A percentile compares a stretch with the other conserved stretches of the same genome.
These are phyloP conservation scores for Helianthus tuberosus DNA, from an alignment of 129 eudicot genomes.

Conservation along the genomic window DNA sequence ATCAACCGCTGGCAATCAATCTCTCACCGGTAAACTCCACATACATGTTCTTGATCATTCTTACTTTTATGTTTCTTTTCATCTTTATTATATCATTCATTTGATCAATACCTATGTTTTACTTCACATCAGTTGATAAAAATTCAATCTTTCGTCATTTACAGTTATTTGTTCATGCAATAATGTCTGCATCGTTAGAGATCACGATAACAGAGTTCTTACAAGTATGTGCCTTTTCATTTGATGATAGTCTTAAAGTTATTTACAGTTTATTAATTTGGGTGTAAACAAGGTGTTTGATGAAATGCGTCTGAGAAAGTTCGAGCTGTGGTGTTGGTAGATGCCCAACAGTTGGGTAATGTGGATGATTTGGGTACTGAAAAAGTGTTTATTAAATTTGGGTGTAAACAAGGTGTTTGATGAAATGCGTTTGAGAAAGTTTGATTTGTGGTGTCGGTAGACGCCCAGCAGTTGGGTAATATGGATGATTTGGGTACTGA, in stretches of 20 bases:
- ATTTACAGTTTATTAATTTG: neutral
- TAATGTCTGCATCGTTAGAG: constrained; percentile 51
- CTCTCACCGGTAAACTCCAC: neutral
- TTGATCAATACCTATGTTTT: neutral
- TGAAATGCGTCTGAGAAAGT: constrained; percentile 32
- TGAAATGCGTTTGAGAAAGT: constrained; percentile 37
- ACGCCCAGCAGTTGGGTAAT: constrained; percentile 33
- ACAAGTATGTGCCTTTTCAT: constrained; percentile 39
- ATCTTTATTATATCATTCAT: neutral
- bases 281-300: constrained; percentile 19
- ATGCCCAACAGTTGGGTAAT: constrained; percentile 11
- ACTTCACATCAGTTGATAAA: neutral
- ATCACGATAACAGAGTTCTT: constrained; percentile 49
- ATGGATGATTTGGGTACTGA: constrained; percentile 36
- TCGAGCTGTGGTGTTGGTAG: too few species aligned
- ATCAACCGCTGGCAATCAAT: neutral
- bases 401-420: constrained; percentile 28
- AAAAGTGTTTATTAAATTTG: constrained; percentile 42
- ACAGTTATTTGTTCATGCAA: constrained; percentile 8
- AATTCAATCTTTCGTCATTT: neutral
- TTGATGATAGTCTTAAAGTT: neutral
- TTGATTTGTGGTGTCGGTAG: constrained; percentile 58
- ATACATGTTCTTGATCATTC: neutral
- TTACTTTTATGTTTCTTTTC: neutral
- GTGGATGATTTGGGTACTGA: constrained; percentile 37